phyloP scores from a whole-genome alignment of 2,329 filamentous ascomycete genomes.

The Tolypocladium endophyticum region DNA sequence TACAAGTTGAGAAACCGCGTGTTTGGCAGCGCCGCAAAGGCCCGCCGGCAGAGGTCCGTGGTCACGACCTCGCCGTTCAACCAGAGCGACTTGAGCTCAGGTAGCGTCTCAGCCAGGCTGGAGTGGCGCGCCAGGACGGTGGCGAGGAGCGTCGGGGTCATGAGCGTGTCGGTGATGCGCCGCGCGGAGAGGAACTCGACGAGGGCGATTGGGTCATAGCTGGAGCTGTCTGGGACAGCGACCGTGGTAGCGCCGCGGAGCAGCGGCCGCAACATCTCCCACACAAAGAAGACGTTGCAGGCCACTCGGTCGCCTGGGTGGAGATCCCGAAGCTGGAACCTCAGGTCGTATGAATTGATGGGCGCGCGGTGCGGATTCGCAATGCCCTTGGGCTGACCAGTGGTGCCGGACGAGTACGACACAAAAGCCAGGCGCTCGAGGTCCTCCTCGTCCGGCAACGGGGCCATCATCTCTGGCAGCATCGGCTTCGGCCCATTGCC shows the following conservation, averaged over 20 bases:
- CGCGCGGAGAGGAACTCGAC: conserved; percentile 58
- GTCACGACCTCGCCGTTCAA: conserved; percentile 77
- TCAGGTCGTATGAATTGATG: conserved; percentile 61
- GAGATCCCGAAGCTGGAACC: conserved; percentile 61
- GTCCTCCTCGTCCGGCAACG: conserved; percentile 53
- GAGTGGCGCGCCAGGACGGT: conserved; percentile 62
- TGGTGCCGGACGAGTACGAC: conserved; percentile 71
- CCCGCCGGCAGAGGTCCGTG: conserved; percentile 61
- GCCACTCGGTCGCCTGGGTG: conserved; percentile 65
- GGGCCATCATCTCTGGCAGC: conserved; percentile 28
- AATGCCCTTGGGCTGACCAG: conserved; percentile 72
- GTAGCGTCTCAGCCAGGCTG: conserved; percentile 51
- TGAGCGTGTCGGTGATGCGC: conserved; percentile 67
- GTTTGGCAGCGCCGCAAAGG: conserved; percentile 56
- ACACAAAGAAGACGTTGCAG: conserved; percentile 84
- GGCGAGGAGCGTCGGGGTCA: conserved; percentile 71
- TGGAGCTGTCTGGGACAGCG: conserved; percentile 63
- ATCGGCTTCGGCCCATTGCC: conserved; percentile 12
- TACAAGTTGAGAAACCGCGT: conserved; percentile 68
- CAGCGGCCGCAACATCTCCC: conserved; percentile 72
- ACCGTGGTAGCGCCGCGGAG: conserved; percentile 67
- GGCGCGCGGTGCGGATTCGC: conserved; percentile 67
- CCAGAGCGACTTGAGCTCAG: conserved; percentile 61
- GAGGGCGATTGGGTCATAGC: conserved; percentile 66
- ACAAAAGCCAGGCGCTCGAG: conserved; percentile 68